These are phyloP conservation scores for Phyllosticta citribraziliensis DNA, from an alignment of 2,329 filamentous ascomycete species.

Conservation along the genomic window DNA sequence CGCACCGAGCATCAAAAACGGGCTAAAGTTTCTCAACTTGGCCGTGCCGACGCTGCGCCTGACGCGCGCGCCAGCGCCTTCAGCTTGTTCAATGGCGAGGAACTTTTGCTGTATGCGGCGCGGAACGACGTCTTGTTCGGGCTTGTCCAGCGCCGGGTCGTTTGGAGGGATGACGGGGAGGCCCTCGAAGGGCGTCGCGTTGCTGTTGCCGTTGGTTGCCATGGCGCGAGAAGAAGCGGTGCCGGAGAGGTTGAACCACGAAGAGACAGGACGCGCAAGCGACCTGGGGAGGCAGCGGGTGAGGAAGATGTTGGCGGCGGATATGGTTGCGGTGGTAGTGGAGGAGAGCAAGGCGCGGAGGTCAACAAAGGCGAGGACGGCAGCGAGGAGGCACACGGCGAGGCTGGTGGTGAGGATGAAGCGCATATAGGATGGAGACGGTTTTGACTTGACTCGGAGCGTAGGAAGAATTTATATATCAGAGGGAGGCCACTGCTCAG, in stretches of 20 bases:
- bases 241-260: slow-evolving; percentile 13
- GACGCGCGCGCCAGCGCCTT: slow-evolving; percentile 80
- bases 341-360: slow-evolving; percentile 11
- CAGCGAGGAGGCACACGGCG: slow-evolving; percentile 30
- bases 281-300: slow-evolving; percentile 26
- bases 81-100: slow-evolving; percentile 72
- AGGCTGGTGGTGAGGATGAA: slow-evolving; percentile 29
- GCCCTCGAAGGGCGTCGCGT: slow-evolving; percentile 33
- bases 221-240: slow-evolving; percentile 18
- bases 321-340: slow-evolving; percentile 16
- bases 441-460: neutral
- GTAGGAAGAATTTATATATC: slow-evolving; percentile 22
- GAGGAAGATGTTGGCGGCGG: slow-evolving; percentile 20
- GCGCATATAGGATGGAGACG: slow-evolving; percentile 23
- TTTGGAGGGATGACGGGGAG: slow-evolving; percentile 39
- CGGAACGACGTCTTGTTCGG: slow-evolving; percentile 53
- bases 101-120: slow-evolving; percentile 76
- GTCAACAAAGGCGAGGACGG: slow-evolving; percentile 22
- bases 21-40: slow-evolving; percentile 73
- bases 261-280: slow-evolving; percentile 19
- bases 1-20: slow-evolving; percentile 72
- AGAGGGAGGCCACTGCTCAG: neutral
- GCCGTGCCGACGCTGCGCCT: slow-evolving; percentile 80
- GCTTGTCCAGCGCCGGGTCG: slow-evolving; percentile 30
- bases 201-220: slow-evolving; percentile 21